Base-by-base conservation (phyloP, 148 eudicot genomes). In the Polygonum aviculare region DNA sequence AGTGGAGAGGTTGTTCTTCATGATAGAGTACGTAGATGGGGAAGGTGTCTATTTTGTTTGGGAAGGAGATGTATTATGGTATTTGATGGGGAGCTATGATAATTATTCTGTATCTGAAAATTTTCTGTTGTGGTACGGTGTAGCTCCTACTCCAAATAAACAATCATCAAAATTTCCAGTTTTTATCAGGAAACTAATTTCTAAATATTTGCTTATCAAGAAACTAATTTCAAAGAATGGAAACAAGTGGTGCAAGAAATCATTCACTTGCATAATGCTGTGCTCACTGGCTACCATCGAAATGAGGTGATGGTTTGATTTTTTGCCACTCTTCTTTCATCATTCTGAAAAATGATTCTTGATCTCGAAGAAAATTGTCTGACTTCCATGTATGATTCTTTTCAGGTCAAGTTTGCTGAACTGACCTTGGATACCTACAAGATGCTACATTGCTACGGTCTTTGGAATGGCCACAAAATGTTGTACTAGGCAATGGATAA, bases 401-500 rank as follows among this genome's bases (percentile, higher is more conserved):
- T 82, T 78, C 91, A 95, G 99, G 93, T 93, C 49, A 95, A 93
- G 84, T 95, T 89, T 84, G 94, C 97, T 62, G 99, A 95, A 78
- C 82, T 93, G 83, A 93, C 97, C 5, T 73, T 95, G 38, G 99
- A 93, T 85, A 88, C 97, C 72, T 93, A 78, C 75, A 88, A 98
- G 84, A 95, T 95, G 99, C 85, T 90, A 77, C 99, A 95, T n/a
- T n/a, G n/a, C n/a, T n/a, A n/a, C n/a, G n/a, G 78, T 90, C 94
- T 83, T 86, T 95, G 83, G 99, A 95, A 86, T 95, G 99, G 99
- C n/a, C n/a, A n/a, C n/a, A n/a, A n/a, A n/a, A n/a, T n/a, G n/a
- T n/a, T n/a, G n/a, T n/a, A n/a, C n/a, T n/a, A n/a, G n/a, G n/a
- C n/a, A n/a, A n/a, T n/a, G n/a, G n/a, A n/a, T n/a, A n/a, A n/a